Evolutionary conservation across 768 basidiomycete genomes (phyloP).

Genomic region (Podaxis rugospora): DNA sequence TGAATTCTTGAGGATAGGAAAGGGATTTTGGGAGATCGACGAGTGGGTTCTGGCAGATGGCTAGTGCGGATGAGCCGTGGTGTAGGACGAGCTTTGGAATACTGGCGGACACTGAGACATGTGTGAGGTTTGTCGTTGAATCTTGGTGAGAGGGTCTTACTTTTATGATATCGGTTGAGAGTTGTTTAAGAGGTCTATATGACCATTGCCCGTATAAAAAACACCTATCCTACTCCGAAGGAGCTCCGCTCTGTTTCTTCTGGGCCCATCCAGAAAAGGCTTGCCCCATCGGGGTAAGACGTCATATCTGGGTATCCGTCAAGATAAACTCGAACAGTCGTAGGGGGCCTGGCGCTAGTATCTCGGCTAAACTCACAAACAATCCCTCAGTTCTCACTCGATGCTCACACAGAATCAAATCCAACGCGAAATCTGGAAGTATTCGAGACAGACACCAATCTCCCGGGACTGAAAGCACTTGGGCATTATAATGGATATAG

Average conservation of each 20-base stretch:
- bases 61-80: constrained; percentile 27
- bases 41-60: constrained; percentile 21
- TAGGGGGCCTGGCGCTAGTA: too few species aligned
- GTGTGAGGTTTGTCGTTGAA: neutral
- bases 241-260: neutral
- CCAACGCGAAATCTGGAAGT: too few species aligned
- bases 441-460: too few species aligned
- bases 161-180: neutral
- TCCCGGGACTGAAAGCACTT: too few species aligned
- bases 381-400: too few species aligned
- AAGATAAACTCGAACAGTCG: too few species aligned
- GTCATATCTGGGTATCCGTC: too few species aligned
- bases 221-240: neutral
- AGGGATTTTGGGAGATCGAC: constrained; percentile 18
- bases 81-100: constrained; percentile 24
- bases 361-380: too few species aligned
- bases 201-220: neutral
- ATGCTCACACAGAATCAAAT: too few species aligned
- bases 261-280: too few species aligned
- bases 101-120: neutral
- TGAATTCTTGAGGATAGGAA: constrained; percentile 17
- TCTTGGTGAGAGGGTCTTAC: neutral
- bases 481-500: too few species aligned
- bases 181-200: neutral
- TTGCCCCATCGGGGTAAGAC: too few species aligned